A percentile compares a stretch with the other conserved stretches of the same genome.
Conservation (phyloP, 768 basidiomycete species). For the Russula earlei region DNA sequence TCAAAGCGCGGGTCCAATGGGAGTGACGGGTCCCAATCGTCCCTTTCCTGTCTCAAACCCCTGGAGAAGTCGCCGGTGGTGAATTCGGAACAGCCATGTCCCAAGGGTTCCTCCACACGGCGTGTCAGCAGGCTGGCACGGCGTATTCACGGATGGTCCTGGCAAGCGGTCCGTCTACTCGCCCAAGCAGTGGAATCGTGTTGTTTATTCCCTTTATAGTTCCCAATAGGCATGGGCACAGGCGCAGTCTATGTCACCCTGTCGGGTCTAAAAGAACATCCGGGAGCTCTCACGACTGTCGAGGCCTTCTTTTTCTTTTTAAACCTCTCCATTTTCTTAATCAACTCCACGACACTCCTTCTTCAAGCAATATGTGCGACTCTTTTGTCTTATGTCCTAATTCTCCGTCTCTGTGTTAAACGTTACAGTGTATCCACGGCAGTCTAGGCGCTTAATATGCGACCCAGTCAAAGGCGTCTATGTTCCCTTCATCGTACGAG, state of each 20-base stretch:
- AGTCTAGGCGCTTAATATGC: constrained; percentile 33
- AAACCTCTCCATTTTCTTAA: constrained; percentile 35
- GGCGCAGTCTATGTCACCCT: constrained; percentile 42
- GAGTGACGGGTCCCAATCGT: background rate
- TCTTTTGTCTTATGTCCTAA: background rate
- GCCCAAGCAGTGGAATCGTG: background rate
- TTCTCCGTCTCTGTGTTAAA: background rate
- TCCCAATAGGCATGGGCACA: constrained; percentile 42
- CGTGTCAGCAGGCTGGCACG: constrained; percentile 29
- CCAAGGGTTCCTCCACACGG: background rate
- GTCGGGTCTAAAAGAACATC: constrained; percentile 31
- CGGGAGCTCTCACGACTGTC: constrained; percentile 26
- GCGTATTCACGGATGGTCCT: constrained; percentile 42
- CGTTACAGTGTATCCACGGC: constrained; percentile 38
- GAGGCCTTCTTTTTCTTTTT: constrained; percentile 41
- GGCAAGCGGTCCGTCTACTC: constrained; percentile 37
- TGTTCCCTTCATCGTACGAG: constrained; percentile 30
- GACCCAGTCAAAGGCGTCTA: constrained; percentile 40
- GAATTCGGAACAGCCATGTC: background rate
- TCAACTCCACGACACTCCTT: constrained; percentile 35
- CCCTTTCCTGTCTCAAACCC: background rate
- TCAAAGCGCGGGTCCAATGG: background rate
- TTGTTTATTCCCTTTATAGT: constrained; percentile 25
- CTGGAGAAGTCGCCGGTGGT: background rate
- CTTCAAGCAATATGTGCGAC: constrained; percentile 35